These are phyloP conservation scores for Hyparrhenia diplandra DNA, from an alignment of 176 grass and related monocot genomes.

Conservation along the genomic window DNA sequence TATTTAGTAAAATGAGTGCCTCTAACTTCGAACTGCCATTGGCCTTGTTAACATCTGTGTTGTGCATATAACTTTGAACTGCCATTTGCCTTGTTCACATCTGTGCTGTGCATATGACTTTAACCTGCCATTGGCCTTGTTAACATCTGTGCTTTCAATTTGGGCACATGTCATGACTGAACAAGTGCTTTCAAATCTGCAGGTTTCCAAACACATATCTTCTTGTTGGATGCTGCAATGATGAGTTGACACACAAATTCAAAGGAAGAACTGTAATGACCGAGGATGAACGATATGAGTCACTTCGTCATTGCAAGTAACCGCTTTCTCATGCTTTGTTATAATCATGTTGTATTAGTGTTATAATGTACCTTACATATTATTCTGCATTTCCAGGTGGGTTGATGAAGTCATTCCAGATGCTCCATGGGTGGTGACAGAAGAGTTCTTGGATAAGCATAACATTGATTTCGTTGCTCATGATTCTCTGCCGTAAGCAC, in stretches of 20 bases:
- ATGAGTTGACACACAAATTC: conserved; percentile 73
- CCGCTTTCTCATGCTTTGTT: conserved; percentile 8
- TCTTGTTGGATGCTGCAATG: conserved; percentile 84
- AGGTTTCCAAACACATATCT: conserved; percentile 90
- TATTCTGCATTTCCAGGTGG: conserved; percentile 53
- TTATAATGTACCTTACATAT: background rate
- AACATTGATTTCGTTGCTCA: conserved; percentile 89
- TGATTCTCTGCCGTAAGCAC: conserved; percentile 87
- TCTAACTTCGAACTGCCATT: background rate
- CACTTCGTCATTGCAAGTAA: conserved; percentile 97
- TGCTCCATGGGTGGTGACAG: conserved; percentile 84
- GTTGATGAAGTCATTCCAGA: conserved; percentile 97
- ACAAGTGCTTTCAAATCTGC: conserved; percentile 24
- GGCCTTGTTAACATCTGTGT: conserved; percentile 3
- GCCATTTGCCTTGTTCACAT: no score
- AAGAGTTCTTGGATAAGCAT: conserved; percentile 83
- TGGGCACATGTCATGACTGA: conserved; percentile 13
- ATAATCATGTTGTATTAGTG: background rate
- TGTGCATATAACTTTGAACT: no score
- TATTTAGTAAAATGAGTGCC: background rate
- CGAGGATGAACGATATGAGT: conserved; percentile 76
- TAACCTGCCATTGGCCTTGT: background rate
- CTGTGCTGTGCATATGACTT: no score
- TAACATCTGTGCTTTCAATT: background rate
- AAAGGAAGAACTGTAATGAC: conserved; percentile 96